Evolutionary conservation across 2,329 filamentous ascomycete genomes (phyloP).

Genomic region (Cucurbitaria berberidis): DNA sequence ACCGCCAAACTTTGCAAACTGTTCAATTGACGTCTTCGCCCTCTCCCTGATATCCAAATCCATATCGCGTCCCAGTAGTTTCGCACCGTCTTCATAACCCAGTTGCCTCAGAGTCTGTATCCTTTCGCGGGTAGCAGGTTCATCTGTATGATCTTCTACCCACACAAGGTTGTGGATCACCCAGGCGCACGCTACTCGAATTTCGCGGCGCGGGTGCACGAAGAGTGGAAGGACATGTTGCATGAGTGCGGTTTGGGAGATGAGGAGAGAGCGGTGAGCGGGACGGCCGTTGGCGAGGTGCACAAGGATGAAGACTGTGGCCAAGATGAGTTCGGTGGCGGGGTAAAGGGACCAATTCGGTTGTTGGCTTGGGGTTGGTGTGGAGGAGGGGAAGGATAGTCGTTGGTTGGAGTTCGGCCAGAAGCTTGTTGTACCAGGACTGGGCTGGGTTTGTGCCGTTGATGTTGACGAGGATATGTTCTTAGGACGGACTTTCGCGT

Average conservation of each 20-base stretch:
- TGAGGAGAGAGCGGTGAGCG: slow-evolving; percentile 69
- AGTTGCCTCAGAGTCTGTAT: slow-evolving; percentile 72
- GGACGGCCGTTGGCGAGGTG: slow-evolving; percentile 86
- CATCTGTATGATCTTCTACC: slow-evolving; percentile 75
- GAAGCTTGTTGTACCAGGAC: slow-evolving; percentile 30
- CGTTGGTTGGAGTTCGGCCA: slow-evolving; percentile 66
- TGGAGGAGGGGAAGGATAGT: slow-evolving; percentile 58
- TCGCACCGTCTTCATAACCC: slow-evolving; percentile 71
- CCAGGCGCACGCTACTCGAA: slow-evolving; percentile 82
- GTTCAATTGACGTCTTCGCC: slow-evolving; percentile 78
- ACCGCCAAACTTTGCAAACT: slow-evolving; percentile 49
- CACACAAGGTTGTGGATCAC: slow-evolving; percentile 85
- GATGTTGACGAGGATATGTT: slow-evolving; percentile 13
- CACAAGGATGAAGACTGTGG: slow-evolving; percentile 81
- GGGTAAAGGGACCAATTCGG: slow-evolving; percentile 44
- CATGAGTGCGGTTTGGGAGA: slow-evolving; percentile 78
- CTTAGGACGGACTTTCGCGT: slow-evolving; percentile 72
- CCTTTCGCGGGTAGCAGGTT: slow-evolving; percentile 68
- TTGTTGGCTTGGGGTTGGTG: slow-evolving; percentile 48
- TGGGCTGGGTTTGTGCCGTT: slow-evolving; percentile 10
- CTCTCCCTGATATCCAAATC: slow-evolving; percentile 85
- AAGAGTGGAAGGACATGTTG: slow-evolving; percentile 76
- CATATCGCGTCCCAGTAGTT: slow-evolving; percentile 67
- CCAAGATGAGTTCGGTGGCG: slow-evolving; percentile 70
- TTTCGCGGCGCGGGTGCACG: slow-evolving; percentile 71